Conservation (phyloP, 805 yeast genomes). For the Metschnikowia amazonensis region DNA sequence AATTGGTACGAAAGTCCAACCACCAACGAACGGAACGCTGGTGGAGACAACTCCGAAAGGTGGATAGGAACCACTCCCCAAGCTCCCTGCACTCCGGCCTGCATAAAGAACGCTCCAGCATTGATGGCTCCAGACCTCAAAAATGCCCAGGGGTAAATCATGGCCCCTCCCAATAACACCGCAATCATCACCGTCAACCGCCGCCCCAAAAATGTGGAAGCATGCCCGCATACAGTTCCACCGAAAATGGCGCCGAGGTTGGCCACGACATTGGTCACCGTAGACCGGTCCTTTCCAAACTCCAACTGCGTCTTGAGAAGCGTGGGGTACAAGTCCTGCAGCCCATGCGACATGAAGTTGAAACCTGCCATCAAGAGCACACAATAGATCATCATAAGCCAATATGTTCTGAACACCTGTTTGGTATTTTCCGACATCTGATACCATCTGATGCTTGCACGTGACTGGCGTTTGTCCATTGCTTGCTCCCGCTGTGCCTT, state of each 20-base stretch:
- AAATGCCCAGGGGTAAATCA: conserved; percentile 35
- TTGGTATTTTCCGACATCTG: conserved; percentile 12
- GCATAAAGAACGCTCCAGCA: conserved; percentile 62
- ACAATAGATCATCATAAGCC: conserved; percentile 57
- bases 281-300: conserved; percentile 29
- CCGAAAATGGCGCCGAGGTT: conserved; percentile 42
- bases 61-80: conserved; percentile 73
- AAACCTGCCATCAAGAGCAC: conserved; percentile 46
- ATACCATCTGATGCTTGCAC: conserved; percentile 12
- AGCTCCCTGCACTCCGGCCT: conserved; percentile 65
- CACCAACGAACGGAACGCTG: conserved; percentile 31
- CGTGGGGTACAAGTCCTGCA: conserved; percentile 42
- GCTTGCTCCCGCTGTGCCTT: conserved; percentile 18
- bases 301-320: conserved; percentile 33
- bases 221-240: conserved; percentile 44
- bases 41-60: conserved; percentile 55
- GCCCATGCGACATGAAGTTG: conserved; percentile 41
- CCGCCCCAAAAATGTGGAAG: conserved; percentile 36
- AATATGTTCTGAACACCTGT: conserved; percentile 43
- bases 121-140: conserved; percentile 37
- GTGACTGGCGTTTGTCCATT: conserved; percentile 5
- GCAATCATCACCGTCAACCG: conserved; percentile 33
- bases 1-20: conserved; percentile 55
- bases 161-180: conserved; percentile 35
- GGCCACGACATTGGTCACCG: conserved; percentile 40